Conservation (phyloP, 495 filamentous ascomycete species). For the Penicillium roqueforti region DNA sequence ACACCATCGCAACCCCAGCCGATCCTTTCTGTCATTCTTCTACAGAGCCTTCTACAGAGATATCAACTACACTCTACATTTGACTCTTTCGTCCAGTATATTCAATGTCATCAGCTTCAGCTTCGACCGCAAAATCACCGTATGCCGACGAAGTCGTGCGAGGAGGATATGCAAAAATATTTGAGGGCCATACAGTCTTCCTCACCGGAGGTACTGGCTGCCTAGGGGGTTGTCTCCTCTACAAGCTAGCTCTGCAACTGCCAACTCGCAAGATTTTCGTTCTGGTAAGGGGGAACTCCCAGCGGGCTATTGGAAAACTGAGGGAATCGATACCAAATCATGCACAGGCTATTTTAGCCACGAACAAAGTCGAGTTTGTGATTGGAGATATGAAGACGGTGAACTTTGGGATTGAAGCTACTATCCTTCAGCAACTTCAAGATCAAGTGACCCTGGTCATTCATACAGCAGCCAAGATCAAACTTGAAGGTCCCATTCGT, state of each 20-base stretch:
- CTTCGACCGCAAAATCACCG: slow-evolving; percentile 2
- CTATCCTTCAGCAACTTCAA: slow-evolving; percentile 17
- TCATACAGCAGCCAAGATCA: slow-evolving; percentile 37
- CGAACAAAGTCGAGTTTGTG: slow-evolving; percentile 31
- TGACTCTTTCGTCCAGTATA: background rate
- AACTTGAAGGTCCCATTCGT: slow-evolving; percentile 24
- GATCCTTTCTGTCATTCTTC: background rate
- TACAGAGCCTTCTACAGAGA: background rate
- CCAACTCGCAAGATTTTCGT: slow-evolving; percentile 34
- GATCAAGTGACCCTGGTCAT: slow-evolving; percentile 35
- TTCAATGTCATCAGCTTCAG: slow-evolving; percentile 18
- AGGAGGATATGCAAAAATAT: slow-evolving; percentile 28
- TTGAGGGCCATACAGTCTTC: slow-evolving; percentile 32
- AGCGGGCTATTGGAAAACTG: slow-evolving; percentile 32
- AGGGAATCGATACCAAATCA: slow-evolving; percentile 33
- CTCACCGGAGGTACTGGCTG: slow-evolving; percentile 38
- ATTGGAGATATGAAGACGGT: slow-evolving; percentile 29
- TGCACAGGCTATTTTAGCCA: slow-evolving; percentile 25
- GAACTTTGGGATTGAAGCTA: slow-evolving; percentile 27
- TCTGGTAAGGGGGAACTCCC: slow-evolving; percentile 25
- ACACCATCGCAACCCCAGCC: background rate
- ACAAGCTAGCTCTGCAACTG: slow-evolving; percentile 36
- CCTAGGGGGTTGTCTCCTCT: slow-evolving; percentile 36
- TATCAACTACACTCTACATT: background rate
- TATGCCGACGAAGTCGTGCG: slow-evolving; percentile 22